Conservation (phyloP, 1,139 yeast genomes). For the Hemisphaericaspora lyxosophila region DNA sequence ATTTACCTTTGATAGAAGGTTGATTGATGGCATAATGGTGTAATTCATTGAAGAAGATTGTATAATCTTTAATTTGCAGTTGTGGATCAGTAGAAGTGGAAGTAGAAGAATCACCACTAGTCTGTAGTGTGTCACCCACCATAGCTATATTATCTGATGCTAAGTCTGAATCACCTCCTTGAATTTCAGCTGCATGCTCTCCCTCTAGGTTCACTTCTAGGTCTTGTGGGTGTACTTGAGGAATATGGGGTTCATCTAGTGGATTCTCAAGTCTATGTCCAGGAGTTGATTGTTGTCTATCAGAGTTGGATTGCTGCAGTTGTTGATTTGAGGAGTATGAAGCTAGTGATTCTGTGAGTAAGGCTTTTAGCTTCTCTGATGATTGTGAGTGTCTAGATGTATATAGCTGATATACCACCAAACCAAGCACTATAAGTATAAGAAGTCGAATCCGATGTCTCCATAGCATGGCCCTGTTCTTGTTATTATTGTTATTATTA, state of each 20-base stretch:
- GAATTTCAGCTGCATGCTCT: neutral
- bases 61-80: conserved; percentile 26
- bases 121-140: no score
- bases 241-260: conserved; percentile 8
- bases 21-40: conserved; percentile 28
- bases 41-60: conserved; percentile 33
- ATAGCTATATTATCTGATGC: no score
- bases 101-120: no score
- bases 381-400: neutral
- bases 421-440: conserved; percentile 6
- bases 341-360: neutral
- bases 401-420: conserved; percentile 8
- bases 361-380: neutral
- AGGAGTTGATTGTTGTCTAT: conserved; percentile 7
- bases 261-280: conserved; percentile 11
- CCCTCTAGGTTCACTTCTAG: neutral
- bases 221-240: conserved; percentile 10
- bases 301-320: no score
- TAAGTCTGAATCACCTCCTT: no score
- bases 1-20: conserved; percentile 36
- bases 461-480: conserved; percentile 8
- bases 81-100: no score
- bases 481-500: no score
- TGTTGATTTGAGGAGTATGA: no score
- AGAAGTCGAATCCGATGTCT: conserved; percentile 8